Evolutionary conservation across 2,329 filamentous ascomycete species (phyloP).

Genomic region (Aspergillus sp.): DNA sequence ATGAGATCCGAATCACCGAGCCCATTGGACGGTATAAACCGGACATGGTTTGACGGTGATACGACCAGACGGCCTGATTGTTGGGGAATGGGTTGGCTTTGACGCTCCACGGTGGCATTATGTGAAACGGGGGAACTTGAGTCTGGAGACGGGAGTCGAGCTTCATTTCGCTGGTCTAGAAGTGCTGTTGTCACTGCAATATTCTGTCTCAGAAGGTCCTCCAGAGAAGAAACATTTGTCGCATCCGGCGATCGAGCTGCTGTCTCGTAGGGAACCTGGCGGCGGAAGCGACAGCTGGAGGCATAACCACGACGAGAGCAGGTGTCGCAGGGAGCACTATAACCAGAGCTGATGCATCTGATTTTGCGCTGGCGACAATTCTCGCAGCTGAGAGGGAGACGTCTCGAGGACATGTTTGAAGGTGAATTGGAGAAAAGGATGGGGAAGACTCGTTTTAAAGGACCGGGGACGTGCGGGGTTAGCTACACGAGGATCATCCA

Average conservation of each 20-base stretch:
- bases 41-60: neutral
- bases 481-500: too few relatives aligned
- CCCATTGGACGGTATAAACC: neutral
- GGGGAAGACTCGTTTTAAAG: too few relatives aligned
- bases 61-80: neutral
- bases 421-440: too few relatives aligned
- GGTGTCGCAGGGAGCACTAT: constrained; percentile 21
- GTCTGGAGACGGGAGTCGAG: neutral
- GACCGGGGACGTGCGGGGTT: too few relatives aligned
- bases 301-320: constrained; percentile 24
- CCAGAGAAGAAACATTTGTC: neutral
- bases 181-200: neutral
- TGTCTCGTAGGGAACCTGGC: constrained; percentile 1
- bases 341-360: constrained; percentile 20
- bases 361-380: constrained; percentile 28
- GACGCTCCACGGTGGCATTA: neutral
- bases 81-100: neutral
- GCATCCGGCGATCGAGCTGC: neutral
- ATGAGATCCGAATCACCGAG: neutral
- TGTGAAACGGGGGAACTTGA: neutral
- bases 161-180: neutral
- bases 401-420: neutral
- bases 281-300: constrained; percentile 19
- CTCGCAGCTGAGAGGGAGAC: neutral
- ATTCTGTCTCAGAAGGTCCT: neutral